A percentile compares a stretch with the other conserved stretches of the same genome.
Conservation (phyloP, 805 yeast genomes). For the Lipomyces sp. region DNA sequence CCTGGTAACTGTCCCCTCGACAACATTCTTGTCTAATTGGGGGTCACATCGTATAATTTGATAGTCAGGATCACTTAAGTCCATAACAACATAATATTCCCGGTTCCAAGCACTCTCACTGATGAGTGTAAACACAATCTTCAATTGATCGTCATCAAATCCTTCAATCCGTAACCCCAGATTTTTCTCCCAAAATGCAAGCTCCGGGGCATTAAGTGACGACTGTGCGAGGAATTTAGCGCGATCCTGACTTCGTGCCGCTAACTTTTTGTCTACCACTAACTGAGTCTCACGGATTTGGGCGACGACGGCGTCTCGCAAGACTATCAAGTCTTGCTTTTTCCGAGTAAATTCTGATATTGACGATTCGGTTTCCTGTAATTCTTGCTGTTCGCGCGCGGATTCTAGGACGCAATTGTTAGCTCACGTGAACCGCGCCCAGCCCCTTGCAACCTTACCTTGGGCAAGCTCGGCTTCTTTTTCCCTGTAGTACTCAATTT, state of each 20-base stretch:
- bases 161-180: constrained; percentile 63
- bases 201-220: constrained; percentile 57
- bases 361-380: constrained; percentile 40
- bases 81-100: constrained; percentile 53
- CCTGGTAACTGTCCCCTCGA: constrained; percentile 34
- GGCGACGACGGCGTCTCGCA: constrained; percentile 35
- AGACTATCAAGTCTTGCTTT: constrained; percentile 38
- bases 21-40: constrained; percentile 41
- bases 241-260: constrained; percentile 45
- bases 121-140: constrained; percentile 56
- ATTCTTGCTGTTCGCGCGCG: constrained; percentile 40
- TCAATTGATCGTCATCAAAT: constrained; percentile 52
- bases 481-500: constrained; percentile 41
- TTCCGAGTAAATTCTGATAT: constrained; percentile 39
- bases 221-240: constrained; percentile 51
- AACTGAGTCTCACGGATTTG: constrained; percentile 46
- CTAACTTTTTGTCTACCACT: constrained; percentile 44
- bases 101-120: constrained; percentile 52
- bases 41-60: constrained; percentile 51
- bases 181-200: constrained; percentile 56
- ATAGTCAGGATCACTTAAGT: constrained; percentile 52
- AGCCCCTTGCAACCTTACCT: constrained; percentile 8
- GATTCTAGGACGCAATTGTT: constrained; percentile 16
- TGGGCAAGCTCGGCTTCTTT: constrained; percentile 34
- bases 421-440: neutral